phyloP scores from a whole-genome alignment of 202 grass and related monocot genomes.

The Carex sylvatica region DNA sequence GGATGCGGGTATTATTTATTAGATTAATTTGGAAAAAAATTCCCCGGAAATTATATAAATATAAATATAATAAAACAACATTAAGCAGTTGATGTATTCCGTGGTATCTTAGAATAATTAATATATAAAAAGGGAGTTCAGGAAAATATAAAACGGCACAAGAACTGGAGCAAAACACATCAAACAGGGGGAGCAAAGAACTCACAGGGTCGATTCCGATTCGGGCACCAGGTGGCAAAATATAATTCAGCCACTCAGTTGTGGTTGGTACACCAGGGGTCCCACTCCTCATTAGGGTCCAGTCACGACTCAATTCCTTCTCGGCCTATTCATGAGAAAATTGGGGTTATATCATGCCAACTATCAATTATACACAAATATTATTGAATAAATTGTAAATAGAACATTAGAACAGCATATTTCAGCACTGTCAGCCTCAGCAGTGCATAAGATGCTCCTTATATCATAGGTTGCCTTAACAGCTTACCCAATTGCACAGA shows the following conservation, averaged over 20 bases:
- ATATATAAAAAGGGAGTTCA: background rate
- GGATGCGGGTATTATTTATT: background rate
- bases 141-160: background rate
- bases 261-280: conserved; percentile 78
- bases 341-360: background rate
- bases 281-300: conserved; percentile 90
- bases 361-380: background rate
- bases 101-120: background rate
- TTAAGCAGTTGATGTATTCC: background rate
- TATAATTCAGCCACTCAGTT: conserved; percentile 88
- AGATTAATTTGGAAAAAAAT: background rate
- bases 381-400: background rate
- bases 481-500: background rate
- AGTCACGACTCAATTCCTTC: conserved; percentile 65
- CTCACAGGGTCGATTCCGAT: conserved; percentile 98
- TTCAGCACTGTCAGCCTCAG: background rate
- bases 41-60: background rate
- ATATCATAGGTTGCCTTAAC: background rate
- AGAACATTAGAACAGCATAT: background rate
- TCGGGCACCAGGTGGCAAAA: conserved; percentile 65
- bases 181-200: conserved; percentile 26
- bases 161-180: background rate
- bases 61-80: background rate
- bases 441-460: background rate
- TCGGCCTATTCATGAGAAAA: conserved; percentile 56